phyloP scores from a whole-genome alignment of 2,329 filamentous ascomycete species.

The Sporothrix humicola region DNA sequence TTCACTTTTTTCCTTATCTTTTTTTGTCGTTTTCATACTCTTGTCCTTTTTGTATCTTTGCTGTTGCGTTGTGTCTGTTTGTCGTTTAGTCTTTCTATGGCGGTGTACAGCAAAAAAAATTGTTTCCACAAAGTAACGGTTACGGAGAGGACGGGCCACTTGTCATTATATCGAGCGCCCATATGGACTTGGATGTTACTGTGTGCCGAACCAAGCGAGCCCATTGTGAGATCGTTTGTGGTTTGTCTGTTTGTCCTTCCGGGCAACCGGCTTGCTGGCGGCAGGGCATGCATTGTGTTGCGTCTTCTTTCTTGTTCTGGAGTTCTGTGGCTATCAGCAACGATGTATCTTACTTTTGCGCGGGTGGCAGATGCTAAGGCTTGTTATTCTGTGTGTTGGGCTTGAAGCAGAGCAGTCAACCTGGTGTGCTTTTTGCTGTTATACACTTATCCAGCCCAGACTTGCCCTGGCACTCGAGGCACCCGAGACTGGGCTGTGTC shows the following conservation, averaged over 20 bases:
- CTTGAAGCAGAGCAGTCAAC: neutral
- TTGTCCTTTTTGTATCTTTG: no score
- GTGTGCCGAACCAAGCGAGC: neutral
- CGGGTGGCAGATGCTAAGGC: constrained; percentile 12
- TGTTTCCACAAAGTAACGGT: constrained; percentile 23
- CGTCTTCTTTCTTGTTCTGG: constrained; percentile 24
- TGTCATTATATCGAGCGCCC: neutral
- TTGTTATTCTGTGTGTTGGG: constrained; percentile 7
- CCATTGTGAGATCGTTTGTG: no score
- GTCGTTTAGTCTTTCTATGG: neutral
- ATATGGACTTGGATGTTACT: constrained; percentile 1
- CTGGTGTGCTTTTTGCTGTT: neutral
- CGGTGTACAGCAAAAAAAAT: constrained; percentile 28
- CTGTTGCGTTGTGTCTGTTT: no score
- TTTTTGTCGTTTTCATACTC: neutral
- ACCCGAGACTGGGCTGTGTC: constrained; percentile 25
- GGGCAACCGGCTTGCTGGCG: neutral
- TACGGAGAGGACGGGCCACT: constrained; percentile 11
- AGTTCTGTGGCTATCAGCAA: constrained; percentile 30
- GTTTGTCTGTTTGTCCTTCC: neutral
- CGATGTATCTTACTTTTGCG: constrained; percentile 25
- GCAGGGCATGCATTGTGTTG: neutral
- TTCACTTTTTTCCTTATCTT: constrained; percentile 20
- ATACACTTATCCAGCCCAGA: neutral
- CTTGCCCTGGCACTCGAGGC: constrained; percentile 25